Evolutionary conservation across 371 early-diverging fungal genomes (phyloP).

Genomic region (Batrachochytrium dendrobatidis): DNA sequence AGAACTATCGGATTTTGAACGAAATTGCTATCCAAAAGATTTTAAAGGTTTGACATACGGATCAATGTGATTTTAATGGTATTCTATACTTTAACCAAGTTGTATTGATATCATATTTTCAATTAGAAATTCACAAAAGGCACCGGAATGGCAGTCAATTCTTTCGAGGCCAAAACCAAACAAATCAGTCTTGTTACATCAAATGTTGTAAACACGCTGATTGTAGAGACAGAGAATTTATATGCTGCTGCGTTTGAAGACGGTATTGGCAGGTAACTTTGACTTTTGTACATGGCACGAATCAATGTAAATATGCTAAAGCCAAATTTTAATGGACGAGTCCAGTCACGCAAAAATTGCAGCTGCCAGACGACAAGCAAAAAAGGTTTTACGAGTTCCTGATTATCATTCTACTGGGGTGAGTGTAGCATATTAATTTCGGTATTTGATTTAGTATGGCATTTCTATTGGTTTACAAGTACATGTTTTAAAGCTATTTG

Average conservation of each 20-base stretch:
- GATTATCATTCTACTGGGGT: too few species aligned
- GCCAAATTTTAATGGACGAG: too few species aligned
- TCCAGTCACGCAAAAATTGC: too few species aligned
- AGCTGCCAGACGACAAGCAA: background rate
- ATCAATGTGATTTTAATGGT: background rate
- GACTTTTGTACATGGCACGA: background rate
- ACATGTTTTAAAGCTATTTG: too few species aligned
- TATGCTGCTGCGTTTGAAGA: constrained; percentile 8
- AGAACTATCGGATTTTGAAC: constrained; percentile 26
- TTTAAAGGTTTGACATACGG: constrained; percentile 12
- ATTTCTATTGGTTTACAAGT: too few species aligned
- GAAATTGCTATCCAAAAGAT: constrained; percentile 24
- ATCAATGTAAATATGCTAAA: too few species aligned
- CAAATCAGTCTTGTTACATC: constrained; percentile 9
- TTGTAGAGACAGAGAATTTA: constrained; percentile 11
- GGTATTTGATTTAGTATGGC: too few species aligned
- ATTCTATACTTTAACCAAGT: background rate
- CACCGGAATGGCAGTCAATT: constrained; percentile 8
- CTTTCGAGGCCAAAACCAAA: constrained; percentile 7
- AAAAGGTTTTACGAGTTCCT: background rate
- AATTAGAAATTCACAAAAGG: background rate
- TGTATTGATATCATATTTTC: background rate
- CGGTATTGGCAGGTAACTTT: constrained; percentile 7
- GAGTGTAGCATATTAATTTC: too few species aligned
- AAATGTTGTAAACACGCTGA: constrained; percentile 7